These are phyloP conservation scores for Lepiota brunneoincarnata DNA, from an alignment of 768 basidiomycete species.

Conservation along the genomic window DNA sequence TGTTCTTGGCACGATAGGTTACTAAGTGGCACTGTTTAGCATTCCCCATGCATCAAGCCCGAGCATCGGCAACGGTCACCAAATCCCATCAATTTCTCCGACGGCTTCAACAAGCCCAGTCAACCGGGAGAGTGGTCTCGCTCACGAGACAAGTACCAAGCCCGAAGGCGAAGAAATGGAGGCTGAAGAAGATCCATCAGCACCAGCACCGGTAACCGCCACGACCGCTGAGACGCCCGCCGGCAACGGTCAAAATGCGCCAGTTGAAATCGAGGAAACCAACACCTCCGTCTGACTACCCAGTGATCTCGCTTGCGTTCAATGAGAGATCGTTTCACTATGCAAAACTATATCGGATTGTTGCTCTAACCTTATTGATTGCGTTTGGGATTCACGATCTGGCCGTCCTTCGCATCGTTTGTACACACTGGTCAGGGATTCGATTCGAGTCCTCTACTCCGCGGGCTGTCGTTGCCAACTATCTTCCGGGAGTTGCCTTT, in stretches of 20 bases:
- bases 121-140: slow-evolving; percentile 58
- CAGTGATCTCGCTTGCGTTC: neutral
- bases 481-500: neutral
- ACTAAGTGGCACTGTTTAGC: slow-evolving; percentile 38
- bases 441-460: neutral
- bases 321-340: neutral
- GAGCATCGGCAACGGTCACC: slow-evolving; percentile 43
- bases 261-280: slow-evolving; percentile 1
- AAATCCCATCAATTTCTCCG: slow-evolving; percentile 69
- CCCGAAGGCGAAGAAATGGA: slow-evolving; percentile 19
- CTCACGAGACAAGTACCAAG: slow-evolving; percentile 35
- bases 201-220: slow-evolving; percentile 1
- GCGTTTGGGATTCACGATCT: slow-evolving; percentile 1
- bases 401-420: neutral
- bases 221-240: slow-evolving; percentile 1
- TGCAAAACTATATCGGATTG: slow-evolving; percentile 9
- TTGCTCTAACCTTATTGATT: slow-evolving; percentile 8
- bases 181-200: neutral
- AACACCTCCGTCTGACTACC: neutral
- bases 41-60: slow-evolving; percentile 90
- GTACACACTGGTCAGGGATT: neutral
- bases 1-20: slow-evolving; percentile 11
- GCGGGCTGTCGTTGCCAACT: neutral
- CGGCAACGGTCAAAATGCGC: neutral
- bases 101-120: slow-evolving; percentile 65